A percentile compares a stretch with the other conserved stretches of the same genome.
Conservation (phyloP, 2,329 filamentous ascomycete species). For the Alternaria angustiovoidea region DNA sequence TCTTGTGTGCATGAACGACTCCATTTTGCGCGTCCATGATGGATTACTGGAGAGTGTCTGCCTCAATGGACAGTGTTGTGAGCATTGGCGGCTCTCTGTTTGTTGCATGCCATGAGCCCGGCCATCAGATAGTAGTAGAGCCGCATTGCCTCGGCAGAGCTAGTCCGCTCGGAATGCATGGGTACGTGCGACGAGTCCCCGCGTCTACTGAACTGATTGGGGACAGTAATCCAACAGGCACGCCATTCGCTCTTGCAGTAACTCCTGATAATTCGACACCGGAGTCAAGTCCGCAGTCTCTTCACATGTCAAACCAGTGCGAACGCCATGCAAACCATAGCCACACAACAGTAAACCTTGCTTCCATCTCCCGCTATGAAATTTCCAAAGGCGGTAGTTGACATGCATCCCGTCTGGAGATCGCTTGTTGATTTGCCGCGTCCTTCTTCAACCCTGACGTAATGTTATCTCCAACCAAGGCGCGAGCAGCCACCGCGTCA, state of each 20-base stretch:
- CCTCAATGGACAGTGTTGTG: conserved; percentile 19
- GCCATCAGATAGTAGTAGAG: conserved; percentile 5
- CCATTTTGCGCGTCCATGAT: conserved; percentile 46
- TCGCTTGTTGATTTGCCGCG: conserved; percentile 10
- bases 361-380: conserved; percentile 15
- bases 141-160: conserved; percentile 35
- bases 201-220: conserved; percentile 6
- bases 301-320: conserved; percentile 6
- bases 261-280: not conserved
- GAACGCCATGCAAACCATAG: not conserved
- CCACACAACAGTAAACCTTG: conserved; percentile 10
- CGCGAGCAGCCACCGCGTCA: conserved; percentile 13
- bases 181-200: conserved; percentile 2
- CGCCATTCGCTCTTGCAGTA: not conserved
- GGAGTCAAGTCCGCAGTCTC: conserved; percentile 1
- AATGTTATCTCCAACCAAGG: conserved; percentile 18
- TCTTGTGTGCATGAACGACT: conserved; percentile 54
- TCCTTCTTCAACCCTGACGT: conserved; percentile 13
- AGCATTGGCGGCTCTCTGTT: conserved; percentile 23
- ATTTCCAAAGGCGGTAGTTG: conserved; percentile 14
- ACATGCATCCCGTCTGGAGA: conserved; percentile 19
- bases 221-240: not conserved
- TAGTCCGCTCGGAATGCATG: conserved; percentile 10
- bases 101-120: conserved; percentile 22
- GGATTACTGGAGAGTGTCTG: conserved; percentile 3